Conservation (phyloP, 1,139 yeast species). For the Candida sp. region DNA sequence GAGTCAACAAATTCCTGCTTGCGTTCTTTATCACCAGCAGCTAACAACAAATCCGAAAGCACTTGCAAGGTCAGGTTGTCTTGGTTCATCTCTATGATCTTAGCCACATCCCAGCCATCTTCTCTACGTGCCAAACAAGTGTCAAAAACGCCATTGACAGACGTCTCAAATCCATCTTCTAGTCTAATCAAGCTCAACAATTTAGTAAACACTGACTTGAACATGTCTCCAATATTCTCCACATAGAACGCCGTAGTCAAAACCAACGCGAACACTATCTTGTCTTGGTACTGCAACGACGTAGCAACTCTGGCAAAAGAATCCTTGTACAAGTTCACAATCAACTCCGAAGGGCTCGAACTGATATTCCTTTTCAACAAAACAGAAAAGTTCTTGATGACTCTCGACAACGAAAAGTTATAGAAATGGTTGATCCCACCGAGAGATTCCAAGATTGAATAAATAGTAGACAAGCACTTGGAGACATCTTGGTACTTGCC, state of each 20-base stretch:
- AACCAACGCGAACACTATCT: constrained; percentile 45
- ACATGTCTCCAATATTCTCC: constrained; percentile 29
- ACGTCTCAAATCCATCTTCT: neutral
- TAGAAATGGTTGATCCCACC: constrained; percentile 56
- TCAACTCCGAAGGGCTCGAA: constrained; percentile 26
- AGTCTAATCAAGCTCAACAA: constrained; percentile 6
- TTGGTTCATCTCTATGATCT: constrained; percentile 14
- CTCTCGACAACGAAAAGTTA: constrained; percentile 57
- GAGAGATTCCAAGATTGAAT: constrained; percentile 44
- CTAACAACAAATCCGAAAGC: constrained; percentile 12
- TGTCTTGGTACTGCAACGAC: constrained; percentile 56
- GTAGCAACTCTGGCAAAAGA: constrained; percentile 50
- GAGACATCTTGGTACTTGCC: constrained; percentile 58
- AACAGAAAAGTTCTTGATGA: constrained; percentile 40
- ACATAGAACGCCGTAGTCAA: constrained; percentile 33
- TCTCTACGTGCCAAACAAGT: constrained; percentile 11
- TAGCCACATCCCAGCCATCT: constrained; percentile 2
- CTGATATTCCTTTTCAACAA: constrained; percentile 33
- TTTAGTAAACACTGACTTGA: constrained; percentile 16
- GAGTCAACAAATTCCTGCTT: constrained; percentile 18
- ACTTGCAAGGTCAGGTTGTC: constrained; percentile 22
- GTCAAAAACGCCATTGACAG: constrained; percentile 8
- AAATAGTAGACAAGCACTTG: constrained; percentile 54
- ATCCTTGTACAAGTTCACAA: constrained; percentile 45
- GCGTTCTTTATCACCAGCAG: constrained; percentile 6